Evolutionary conservation across 345 rosid genomes (phyloP), one percentile per base, ranked within the genome.

Genomic region (Lepidium didymum): DNA sequence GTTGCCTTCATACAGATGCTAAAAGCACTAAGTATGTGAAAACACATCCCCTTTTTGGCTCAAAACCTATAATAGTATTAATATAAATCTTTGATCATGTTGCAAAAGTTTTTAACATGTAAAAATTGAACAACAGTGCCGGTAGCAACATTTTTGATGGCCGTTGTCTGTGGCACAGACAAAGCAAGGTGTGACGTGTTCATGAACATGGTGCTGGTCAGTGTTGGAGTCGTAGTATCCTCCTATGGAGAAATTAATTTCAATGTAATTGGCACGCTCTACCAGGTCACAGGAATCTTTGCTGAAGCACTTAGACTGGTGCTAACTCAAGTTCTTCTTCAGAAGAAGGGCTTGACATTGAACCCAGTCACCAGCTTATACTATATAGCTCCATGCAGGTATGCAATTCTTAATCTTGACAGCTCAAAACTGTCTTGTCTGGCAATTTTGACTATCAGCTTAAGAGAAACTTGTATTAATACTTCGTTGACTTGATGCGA

Each of bases 1-100:
- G 96, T 90, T 68, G 97, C 98, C 81, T 93, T 88, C 81, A 90
- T 93, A 68, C 98, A 93, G 80, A 90, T 93, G 99, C 99, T 94
- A 57, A 91, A 91, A 83, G 96, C 97, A 72, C 74, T 91, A 73
- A 88, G 97, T 94, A 91, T 59, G 96, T 87, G 27, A 35, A 76
- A 45, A 41, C 41, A 53, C 76, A 68, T 35, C 46, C 4, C 37
- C 14, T 69, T 41, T 36, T 52, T 15, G 58, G 27, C 37, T 43
- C 21, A 54, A 42, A 49, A 38, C 38, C 50, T 44, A 29, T 60
- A 43, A 11, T 53, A 60, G 44, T 44, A n/a, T 37, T 53, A 60
- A 37, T 44, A n/a, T 67, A 25, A 53, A 16, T 51, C 45, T 54
- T 46, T 53, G 44, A 60, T 19, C 36, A 13, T 67, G 34, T 21